phyloP scores from a whole-genome alignment of 805 yeast species.

The Ogataea corticis region DNA sequence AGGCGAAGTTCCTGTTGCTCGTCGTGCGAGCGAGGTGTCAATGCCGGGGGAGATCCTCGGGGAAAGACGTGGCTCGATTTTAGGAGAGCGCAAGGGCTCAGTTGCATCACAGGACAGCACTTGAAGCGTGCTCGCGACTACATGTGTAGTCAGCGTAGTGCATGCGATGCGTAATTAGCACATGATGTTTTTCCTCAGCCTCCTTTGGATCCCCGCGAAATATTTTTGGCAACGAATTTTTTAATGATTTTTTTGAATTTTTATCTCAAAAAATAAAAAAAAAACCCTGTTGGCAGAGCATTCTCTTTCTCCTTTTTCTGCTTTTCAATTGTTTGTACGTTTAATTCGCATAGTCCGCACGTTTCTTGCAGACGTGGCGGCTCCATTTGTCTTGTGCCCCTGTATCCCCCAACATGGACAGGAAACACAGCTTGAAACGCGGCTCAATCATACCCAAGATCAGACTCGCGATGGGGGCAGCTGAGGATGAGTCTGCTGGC shows the following conservation, averaged over 20 bases:
- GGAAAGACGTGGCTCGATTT: too few relatives aligned
- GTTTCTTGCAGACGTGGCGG: too few relatives aligned
- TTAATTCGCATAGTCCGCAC: too few relatives aligned
- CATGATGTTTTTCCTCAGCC: background rate
- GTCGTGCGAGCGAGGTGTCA: background rate
- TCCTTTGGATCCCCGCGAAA: slow-evolving; percentile 1
- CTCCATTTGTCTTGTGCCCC: background rate
- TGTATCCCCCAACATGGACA: slow-evolving; percentile 1
- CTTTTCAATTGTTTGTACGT: too few relatives aligned
- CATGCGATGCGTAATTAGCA: too few relatives aligned
- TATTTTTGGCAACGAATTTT: too few relatives aligned
- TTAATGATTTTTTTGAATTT: background rate
- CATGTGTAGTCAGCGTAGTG: too few relatives aligned
- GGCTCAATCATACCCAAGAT: slow-evolving; percentile 3
- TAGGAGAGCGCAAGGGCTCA: slow-evolving; percentile 15
- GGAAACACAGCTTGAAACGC: slow-evolving; percentile 2
- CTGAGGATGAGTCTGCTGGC: background rate
- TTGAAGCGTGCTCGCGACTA: too few relatives aligned
- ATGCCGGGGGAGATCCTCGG: background rate
- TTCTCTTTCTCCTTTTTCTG: too few relatives aligned
- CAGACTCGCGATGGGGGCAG: background rate
- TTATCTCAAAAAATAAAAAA: background rate
- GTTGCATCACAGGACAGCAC: slow-evolving; percentile 1
- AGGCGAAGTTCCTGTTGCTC: slow-evolving; percentile 2
- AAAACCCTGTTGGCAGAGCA: background rate